A percentile compares a stretch with the other conserved stretches of the same genome.
These are phyloP conservation scores for Cavenderia fasciculata DNA, from an alignment of 78 protist genomes.

Conservation along the genomic window DNA sequence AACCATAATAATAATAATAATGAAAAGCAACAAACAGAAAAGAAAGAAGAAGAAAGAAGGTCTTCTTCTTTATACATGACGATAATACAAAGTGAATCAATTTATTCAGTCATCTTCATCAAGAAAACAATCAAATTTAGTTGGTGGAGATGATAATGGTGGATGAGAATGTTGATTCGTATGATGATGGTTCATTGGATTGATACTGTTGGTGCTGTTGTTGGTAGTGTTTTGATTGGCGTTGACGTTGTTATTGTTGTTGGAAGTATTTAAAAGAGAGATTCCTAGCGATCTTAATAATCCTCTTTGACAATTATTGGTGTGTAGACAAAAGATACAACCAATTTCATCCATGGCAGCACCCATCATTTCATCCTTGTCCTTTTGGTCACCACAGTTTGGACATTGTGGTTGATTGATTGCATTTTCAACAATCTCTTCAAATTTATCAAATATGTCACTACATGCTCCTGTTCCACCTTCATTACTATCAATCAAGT, in stretches of 20 bases:
- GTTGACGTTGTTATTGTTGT: neutral
- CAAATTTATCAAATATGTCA: constrained; percentile 47
- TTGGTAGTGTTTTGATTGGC: neutral
- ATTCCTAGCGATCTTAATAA: constrained; percentile 45
- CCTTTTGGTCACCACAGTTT: constrained; percentile 12
- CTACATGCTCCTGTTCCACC: constrained; percentile 74
- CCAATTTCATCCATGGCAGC: constrained; percentile 75
- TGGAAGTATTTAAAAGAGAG: neutral
- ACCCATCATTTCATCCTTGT: neutral
- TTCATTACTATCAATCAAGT: constrained; percentile 34
- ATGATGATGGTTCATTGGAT: too few relatives aligned
- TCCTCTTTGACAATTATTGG: constrained; percentile 53
- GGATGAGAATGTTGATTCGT: neutral
- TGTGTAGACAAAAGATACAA: constrained; percentile 53
- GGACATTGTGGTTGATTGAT: constrained; percentile 14
- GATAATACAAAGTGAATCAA: too few relatives aligned
- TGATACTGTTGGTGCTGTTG: neutral
- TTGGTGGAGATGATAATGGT: neutral
- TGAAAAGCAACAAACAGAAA: too few relatives aligned
- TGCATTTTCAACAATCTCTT: neutral
- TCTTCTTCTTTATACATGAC: too few relatives aligned
- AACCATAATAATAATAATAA: too few relatives aligned
- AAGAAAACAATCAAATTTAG: too few relatives aligned
- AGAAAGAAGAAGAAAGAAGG: too few relatives aligned
- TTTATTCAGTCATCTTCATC: neutral